Percentiles rank a stretch among this genome's conserved stretches.
Conservation (phyloP, 441 rosid genomes). For the Corymbia citriodora region DNA sequence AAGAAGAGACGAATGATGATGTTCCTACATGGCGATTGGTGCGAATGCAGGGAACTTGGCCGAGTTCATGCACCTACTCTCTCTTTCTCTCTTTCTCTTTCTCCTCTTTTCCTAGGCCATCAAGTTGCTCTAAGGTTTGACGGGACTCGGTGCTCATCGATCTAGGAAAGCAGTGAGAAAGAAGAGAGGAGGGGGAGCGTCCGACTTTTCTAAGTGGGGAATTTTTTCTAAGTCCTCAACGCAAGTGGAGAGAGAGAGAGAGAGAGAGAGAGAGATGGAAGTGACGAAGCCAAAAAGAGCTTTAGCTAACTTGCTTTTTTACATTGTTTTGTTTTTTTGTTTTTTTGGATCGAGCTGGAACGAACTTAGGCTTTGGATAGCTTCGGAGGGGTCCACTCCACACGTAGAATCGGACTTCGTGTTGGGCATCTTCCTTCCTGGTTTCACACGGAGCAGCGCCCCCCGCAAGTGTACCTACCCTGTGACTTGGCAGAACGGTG, state of each 20-base stretch:
- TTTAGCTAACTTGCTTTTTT: not conserved
- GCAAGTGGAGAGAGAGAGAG: not conserved
- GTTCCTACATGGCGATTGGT: not conserved
- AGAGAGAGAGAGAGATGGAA: not conserved
- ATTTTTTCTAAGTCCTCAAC: not conserved
- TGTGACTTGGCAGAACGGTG: not conserved
- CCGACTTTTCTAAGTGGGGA: not conserved
- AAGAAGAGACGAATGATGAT: not conserved
- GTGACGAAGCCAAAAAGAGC: not conserved
- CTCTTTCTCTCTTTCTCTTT: too few relatives aligned
- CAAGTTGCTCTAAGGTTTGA: not conserved
- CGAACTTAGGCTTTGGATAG: not conserved
- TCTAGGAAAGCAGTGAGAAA: not conserved
- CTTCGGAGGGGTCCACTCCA: not conserved
- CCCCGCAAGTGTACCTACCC: not conserved
- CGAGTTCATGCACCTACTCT: not conserved
- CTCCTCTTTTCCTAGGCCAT: not conserved
- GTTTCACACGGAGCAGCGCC: not conserved
- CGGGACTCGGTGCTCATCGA: not conserved
- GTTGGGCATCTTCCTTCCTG: not conserved
- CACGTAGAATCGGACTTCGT: not conserved
- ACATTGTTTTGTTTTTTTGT: not conserved
- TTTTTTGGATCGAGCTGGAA: not conserved
- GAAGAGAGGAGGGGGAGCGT: not conserved
- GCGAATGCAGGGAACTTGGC: not conserved